Evolutionary conservation across 805 yeast species (phyloP).

Genomic region (Lipomyces anomalus): DNA sequence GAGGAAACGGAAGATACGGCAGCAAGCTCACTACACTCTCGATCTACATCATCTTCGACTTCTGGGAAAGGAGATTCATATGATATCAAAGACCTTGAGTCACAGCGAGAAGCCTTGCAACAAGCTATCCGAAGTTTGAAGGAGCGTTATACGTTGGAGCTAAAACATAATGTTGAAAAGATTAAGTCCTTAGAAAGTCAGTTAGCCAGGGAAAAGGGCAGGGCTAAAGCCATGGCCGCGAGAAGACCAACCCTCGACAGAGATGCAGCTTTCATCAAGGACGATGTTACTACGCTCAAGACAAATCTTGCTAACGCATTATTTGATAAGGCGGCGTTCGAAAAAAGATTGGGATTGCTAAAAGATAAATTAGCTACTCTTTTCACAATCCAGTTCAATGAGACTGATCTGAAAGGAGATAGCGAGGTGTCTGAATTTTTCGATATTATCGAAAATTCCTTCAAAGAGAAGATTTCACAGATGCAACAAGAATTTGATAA

Average conservation of each 20-base stretch:
- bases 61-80: not conserved
- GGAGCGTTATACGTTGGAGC: conserved; percentile 37
- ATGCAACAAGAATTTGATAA: no score
- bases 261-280: conserved; percentile 5
- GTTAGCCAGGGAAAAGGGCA: conserved; percentile 8
- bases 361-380: not conserved
- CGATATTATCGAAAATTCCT: no score
- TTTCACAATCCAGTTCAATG: not conserved
- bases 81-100: conserved; percentile 20
- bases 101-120: conserved; percentile 37
- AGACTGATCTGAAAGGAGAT: conserved; percentile 4
- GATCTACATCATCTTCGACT: not conserved
- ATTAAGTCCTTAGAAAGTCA: conserved; percentile 6
- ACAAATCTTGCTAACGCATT: conserved; percentile 33
- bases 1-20: not conserved
- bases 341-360: conserved; percentile 2
- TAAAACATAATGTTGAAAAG: conserved; percentile 23
- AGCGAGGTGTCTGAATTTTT: conserved; percentile 3
- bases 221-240: conserved; percentile 7
- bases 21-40: not conserved
- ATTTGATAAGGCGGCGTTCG: conserved; percentile 22
- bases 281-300: conserved; percentile 24
- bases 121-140: conserved; percentile 38
- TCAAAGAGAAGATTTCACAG: no score
- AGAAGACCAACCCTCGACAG: conserved; percentile 5